Evolutionary conservation across 371 early-diverging fungal species (phyloP), one percentile per base, ranked within the genome.

Genomic region (Lichtheimia ornata): DNA sequence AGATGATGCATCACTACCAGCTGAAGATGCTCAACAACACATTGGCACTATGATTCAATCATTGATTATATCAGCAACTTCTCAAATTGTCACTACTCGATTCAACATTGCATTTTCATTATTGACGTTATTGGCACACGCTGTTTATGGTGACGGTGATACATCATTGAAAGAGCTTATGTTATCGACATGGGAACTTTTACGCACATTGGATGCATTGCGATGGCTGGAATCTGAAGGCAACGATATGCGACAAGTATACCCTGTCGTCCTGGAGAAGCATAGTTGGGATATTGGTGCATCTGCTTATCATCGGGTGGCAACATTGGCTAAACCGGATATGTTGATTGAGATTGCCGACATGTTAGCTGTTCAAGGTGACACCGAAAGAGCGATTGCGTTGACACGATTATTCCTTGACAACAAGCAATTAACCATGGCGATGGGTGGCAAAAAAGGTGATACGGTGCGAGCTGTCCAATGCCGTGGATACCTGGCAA

Each of bases 391-490:
- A 17, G 57, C 57, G 5, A 22, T 25, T 40, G 57, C 41, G 3
- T 43, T 56, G 57, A 42, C 57, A 3, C 45, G 30, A 20, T 13
- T 45, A 17, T 56, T 56, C 25, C 9, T 56, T 11, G 30, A 56
- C 28, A 45, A 41, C 22, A 45, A 24, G 4, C 13, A 17, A 25
- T 18, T 47, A 27, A 25, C 25, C 25, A 56, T 44, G 45, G 17
- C 40, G 5, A 45, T 27, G n/a, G 47, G 47, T 22, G 57, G 57
- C 25, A 45, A 56, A 27, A 45, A 27, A 12, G 22, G 20, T 44
- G 57, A 56, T 14, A 56, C 17, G 1, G 25, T 56, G 11, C 57
- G 57, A 14, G 24, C 57, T 45, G 57, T 56, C 15, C 40, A 56
- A 28, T 56, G 42, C 13, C 44, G 57, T 11, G 25, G 57, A 13